phyloP scores from a whole-genome alignment of 2,329 filamentous ascomycete species.

The Tolypocladium pustulatum region DNA sequence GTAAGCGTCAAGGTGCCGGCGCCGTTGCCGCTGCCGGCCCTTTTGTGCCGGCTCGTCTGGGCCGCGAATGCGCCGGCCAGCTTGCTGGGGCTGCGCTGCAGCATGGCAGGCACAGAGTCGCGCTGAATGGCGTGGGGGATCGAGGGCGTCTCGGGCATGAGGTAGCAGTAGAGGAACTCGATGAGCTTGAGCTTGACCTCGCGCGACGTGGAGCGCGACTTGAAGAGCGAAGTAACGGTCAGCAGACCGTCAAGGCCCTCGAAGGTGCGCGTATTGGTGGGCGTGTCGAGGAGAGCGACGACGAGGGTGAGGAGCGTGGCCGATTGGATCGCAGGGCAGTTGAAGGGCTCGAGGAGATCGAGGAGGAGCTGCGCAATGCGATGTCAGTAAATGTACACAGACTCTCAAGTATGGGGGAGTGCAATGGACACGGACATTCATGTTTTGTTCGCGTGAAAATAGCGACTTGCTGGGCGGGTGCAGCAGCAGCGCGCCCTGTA shows the following conservation, averaged over 20 bases:
- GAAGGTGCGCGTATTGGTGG: conserved; percentile 82
- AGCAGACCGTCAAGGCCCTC: conserved; percentile 86
- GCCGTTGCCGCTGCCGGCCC: conserved; percentile 24
- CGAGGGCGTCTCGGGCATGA: conserved; percentile 77
- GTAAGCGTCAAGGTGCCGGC: conserved; percentile 40
- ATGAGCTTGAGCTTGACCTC: conserved; percentile 94
- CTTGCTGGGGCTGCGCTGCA: conserved; percentile 61
- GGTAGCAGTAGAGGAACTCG: conserved; percentile 96
- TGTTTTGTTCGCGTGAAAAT: conserved; percentile 82
- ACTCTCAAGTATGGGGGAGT: background rate
- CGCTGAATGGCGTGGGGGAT: conserved; percentile 38
- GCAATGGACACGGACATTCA: conserved; percentile 58
- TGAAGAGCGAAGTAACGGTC: conserved; percentile 87
- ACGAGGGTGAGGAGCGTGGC: conserved; percentile 85
- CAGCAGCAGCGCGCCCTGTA: conserved; percentile 78
- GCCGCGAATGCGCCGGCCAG: conserved; percentile 44
- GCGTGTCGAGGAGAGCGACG: conserved; percentile 75
- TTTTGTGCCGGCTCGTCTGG: conserved; percentile 17
- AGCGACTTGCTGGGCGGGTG: conserved; percentile 83
- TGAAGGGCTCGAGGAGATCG: conserved; percentile 85
- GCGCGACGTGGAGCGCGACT: conserved; percentile 70
- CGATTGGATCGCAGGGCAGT: conserved; percentile 85
- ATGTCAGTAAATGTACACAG: background rate
- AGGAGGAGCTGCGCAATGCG: conserved; percentile 57
- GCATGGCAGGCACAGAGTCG: conserved; percentile 37